phyloP scores from a whole-genome alignment of 75 land plant species.

The Cryptomeria japonica region DNA sequence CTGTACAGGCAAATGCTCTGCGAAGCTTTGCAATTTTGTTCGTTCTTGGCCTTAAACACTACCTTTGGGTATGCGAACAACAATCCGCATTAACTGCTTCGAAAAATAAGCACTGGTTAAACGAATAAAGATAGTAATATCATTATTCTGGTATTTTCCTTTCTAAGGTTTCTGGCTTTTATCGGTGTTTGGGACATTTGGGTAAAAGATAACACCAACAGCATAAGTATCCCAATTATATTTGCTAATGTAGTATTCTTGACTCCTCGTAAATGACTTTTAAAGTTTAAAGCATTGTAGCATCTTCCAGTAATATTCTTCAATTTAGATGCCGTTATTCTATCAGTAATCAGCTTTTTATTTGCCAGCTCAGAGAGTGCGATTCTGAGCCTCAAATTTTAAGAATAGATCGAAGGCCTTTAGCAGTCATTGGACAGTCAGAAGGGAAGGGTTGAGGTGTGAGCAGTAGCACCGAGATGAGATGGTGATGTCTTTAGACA shows the following conservation, averaged over 20 bases:
- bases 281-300: background rate
- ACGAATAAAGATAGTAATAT: background rate
- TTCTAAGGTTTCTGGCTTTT: background rate
- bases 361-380: background rate
- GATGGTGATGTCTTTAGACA: conserved; percentile 41
- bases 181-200: background rate
- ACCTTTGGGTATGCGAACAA: background rate
- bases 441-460: background rate
- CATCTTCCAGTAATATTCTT: conserved; percentile 9
- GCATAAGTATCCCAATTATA: background rate
- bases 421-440: conserved; percentile 2
- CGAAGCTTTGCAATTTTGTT: background rate
- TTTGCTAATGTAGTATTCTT: background rate
- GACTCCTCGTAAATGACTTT: background rate
- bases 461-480: conserved; percentile 5
- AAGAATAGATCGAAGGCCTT: background rate
- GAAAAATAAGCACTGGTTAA: background rate
- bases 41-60: background rate
- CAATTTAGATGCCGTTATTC: background rate
- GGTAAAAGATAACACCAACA: background rate
- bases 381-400: background rate
- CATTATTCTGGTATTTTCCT: background rate
- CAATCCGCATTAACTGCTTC: background rate
- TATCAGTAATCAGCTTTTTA: background rate
- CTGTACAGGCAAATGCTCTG: background rate